Conservation (phyloP, 257 asterid species). For the Primulina tabacum region DNA sequence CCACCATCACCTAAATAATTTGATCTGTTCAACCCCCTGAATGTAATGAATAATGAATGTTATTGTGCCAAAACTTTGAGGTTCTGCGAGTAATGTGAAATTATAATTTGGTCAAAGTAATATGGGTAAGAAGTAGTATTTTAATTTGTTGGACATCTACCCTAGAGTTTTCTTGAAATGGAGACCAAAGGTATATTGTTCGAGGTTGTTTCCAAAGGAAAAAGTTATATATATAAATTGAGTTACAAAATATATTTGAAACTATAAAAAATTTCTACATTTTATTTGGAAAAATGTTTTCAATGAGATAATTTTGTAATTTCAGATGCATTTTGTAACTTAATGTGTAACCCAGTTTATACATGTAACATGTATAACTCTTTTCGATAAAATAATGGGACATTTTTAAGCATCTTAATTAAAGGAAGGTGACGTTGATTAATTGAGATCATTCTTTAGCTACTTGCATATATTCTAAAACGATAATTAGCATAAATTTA, state of each 20-base stretch:
- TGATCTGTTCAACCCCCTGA: conserved; percentile 52
- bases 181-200: conserved; percentile 29
- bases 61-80: conserved; percentile 37
- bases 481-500: too few species aligned
- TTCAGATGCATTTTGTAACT: too few species aligned
- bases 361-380: too few species aligned
- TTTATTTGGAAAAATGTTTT: too few species aligned
- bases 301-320: too few species aligned
- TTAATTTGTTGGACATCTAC: conserved; percentile 38
- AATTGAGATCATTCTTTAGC: too few species aligned
- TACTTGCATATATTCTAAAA: too few species aligned
- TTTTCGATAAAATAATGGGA: conserved; percentile 36
- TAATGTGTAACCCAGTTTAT: too few species aligned
- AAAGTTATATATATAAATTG: too few species aligned
- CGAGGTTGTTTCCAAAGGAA: conserved; percentile 41
- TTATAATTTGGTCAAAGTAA: conserved; percentile 7
- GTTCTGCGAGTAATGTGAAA: conserved; percentile 11
- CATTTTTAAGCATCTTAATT: neutral
- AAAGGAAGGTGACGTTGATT: too few species aligned
- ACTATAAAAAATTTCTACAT: too few species aligned
- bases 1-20: conserved; percentile 43
- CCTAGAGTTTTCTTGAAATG: conserved; percentile 32
- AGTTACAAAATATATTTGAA: too few species aligned
- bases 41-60: conserved; percentile 6
- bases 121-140: conserved; percentile 6